phyloP scores from a whole-genome alignment of 176 grass and related monocot species.

The Chrysopogon serrulatus region DNA sequence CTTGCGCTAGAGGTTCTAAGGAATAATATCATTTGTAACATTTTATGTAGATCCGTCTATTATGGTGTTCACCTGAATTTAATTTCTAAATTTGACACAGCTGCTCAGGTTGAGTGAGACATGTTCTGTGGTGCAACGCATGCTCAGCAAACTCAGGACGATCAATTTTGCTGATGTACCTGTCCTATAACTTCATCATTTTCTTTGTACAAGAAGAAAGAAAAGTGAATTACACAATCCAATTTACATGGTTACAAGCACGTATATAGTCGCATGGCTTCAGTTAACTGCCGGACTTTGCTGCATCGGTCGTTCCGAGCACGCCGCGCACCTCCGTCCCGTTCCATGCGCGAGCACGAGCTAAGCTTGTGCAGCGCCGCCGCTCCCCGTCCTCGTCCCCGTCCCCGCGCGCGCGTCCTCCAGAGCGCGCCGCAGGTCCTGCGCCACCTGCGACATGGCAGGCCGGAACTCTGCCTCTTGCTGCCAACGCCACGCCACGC shows the following conservation, averaged over 20 bases:
- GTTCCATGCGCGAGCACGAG: not conserved
- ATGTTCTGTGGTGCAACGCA: not conserved
- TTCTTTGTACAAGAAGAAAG: not conserved
- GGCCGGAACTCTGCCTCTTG: slow-evolving; percentile 53
- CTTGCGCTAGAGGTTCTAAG: too few species aligned
- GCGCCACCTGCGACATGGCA: slow-evolving; percentile 46
- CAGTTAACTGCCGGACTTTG: not conserved
- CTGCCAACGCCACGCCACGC: slow-evolving; percentile 6
- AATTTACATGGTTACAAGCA: not conserved
- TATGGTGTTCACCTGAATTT: too few species aligned
- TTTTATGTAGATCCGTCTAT: too few species aligned
- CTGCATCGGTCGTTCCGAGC: not conserved
- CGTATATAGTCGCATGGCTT: not conserved
- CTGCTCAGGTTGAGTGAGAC: too few species aligned
- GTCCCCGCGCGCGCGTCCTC: not conserved
- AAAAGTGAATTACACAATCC: not conserved
- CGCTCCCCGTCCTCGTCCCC: not conserved
- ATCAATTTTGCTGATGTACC: not conserved
- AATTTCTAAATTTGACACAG: too few species aligned
- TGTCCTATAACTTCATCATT: not conserved
- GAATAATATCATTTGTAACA: too few species aligned
- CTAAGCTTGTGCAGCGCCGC: not conserved
- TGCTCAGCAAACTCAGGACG: not conserved
- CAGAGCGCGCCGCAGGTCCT: slow-evolving; percentile 38
- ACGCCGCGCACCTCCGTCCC: not conserved